Evolutionary conservation across 768 basidiomycete species (phyloP).

Genomic region (Psilocybe sp.): DNA sequence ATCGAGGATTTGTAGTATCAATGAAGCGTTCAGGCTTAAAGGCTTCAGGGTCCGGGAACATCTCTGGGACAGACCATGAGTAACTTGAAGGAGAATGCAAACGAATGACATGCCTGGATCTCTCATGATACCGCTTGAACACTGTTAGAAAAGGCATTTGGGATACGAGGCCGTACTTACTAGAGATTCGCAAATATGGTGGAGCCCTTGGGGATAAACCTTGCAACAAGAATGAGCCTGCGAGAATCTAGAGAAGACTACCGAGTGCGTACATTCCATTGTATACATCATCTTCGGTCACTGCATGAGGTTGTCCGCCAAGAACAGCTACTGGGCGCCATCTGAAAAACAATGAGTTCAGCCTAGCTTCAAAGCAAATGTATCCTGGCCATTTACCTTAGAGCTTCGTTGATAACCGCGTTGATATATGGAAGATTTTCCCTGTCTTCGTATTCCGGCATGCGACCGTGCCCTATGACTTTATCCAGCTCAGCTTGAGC

Average conservation of each 20-base stretch:
- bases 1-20: conserved; percentile 24
- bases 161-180: conserved; percentile 2
- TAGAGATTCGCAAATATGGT: conserved; percentile 34
- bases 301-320: conserved; percentile 35
- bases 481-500: conserved; percentile 39
- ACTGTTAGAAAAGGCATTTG: background rate
- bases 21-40: conserved; percentile 41
- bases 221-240: background rate
- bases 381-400: conserved; percentile 17
- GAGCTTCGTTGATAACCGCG: conserved; percentile 36
- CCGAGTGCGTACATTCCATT: conserved; percentile 27
- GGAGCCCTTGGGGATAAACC: conserved; percentile 34
- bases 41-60: conserved; percentile 31
- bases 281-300: conserved; percentile 34
- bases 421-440: conserved; percentile 32
- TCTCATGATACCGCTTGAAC: conserved; percentile 1
- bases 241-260: background rate
- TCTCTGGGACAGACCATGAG: conserved; percentile 14
- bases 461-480: conserved; percentile 31
- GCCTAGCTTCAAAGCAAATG: background rate
- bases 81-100: conserved; percentile 1
- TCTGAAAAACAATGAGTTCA: conserved; percentile 7
- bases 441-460: conserved; percentile 35
- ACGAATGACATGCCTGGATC: conserved; percentile 1
- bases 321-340: conserved; percentile 34